Conservation (phyloP, 1,284 basidiomycete genomes). For the Tylopilus sp. region DNA sequence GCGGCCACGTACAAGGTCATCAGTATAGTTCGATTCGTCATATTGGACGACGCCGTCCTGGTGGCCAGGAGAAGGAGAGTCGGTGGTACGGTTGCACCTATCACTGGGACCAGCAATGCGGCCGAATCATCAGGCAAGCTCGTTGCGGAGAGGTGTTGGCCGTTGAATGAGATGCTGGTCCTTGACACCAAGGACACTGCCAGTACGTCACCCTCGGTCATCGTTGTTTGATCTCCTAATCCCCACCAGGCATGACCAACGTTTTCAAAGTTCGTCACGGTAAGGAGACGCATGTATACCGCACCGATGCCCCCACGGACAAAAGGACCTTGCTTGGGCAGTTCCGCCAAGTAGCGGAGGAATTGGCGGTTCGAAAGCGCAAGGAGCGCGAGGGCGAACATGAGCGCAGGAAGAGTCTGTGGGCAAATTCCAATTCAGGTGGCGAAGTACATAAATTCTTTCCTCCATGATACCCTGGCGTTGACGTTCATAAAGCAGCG, state of each 20-base stretch:
- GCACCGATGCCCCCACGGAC: slow-evolving; percentile 75
- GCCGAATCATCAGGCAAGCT: slow-evolving; percentile 56
- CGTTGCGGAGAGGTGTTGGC: slow-evolving; percentile 91
- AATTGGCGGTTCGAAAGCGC: slow-evolving; percentile 78
- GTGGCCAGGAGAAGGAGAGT: slow-evolving; percentile 68
- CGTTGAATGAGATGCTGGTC: slow-evolving; percentile 86
- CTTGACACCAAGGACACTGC: slow-evolving; percentile 93
- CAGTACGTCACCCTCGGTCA: slow-evolving; percentile 45
- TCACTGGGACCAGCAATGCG: slow-evolving; percentile 25
- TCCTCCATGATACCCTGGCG: slow-evolving; percentile 19
- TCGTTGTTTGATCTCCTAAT: slow-evolving; percentile 1
- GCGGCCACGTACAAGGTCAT: slow-evolving; percentile 93
- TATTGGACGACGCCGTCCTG: slow-evolving; percentile 88
- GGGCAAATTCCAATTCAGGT: slow-evolving; percentile 55
- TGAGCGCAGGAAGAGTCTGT: slow-evolving; percentile 78
- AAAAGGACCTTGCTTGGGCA: slow-evolving; percentile 84
- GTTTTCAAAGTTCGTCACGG: slow-evolving; percentile 93
- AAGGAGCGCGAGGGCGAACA: slow-evolving; percentile 92
- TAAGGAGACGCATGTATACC: slow-evolving; percentile 91
- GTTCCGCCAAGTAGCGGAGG: slow-evolving; percentile 89
- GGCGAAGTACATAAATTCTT: slow-evolving; percentile 45
- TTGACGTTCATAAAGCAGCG: slow-evolving; percentile 30
- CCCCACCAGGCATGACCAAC: slow-evolving; percentile 73
- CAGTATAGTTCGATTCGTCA: slow-evolving; percentile 82
- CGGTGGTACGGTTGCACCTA: slow-evolving; percentile 29